phyloP scores from a whole-genome alignment of 1,284 basidiomycete genomes.

The Vanrija pseudolonga region DNA sequence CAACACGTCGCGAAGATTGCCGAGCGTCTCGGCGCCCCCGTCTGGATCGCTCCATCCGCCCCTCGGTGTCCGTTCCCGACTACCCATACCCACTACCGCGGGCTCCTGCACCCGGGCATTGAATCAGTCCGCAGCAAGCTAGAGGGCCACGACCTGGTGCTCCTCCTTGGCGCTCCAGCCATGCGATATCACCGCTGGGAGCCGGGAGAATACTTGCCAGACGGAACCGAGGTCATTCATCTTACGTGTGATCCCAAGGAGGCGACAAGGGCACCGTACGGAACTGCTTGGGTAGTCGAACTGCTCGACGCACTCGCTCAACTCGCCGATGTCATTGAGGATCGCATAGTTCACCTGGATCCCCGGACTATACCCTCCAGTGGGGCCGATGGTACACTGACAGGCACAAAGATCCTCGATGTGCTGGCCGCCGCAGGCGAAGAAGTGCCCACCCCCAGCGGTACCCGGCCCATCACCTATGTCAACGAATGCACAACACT shows the following conservation, averaged over 20 bases:
- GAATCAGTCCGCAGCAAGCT: conserved; percentile 2
- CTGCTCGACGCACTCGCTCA: background rate
- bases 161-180: conserved; percentile 10
- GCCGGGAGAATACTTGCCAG: conserved; percentile 2
- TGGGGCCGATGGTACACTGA: background rate
- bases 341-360: background rate
- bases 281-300: background rate
- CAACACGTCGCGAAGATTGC: background rate
- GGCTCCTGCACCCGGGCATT: conserved; percentile 7
- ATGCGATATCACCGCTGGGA: conserved; percentile 15
- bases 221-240: conserved; percentile 4
- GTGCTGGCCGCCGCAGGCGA: background rate
- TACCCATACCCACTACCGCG: conserved; percentile 4
- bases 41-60: conserved; percentile 10
- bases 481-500: conserved; percentile 15
- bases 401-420: conserved; percentile 5
- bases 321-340: background rate
- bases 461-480: background rate
- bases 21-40: conserved; percentile 4
- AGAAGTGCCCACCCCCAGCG: no score
- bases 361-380: background rate
- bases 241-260: conserved; percentile 9
- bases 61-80: conserved; percentile 12
- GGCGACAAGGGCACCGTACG: conserved; percentile 10
- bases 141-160: conserved; percentile 6